These are phyloP conservation scores for Boletellus ananiceps DNA, from an alignment of 768 basidiomycete species.

Conservation along the genomic window DNA sequence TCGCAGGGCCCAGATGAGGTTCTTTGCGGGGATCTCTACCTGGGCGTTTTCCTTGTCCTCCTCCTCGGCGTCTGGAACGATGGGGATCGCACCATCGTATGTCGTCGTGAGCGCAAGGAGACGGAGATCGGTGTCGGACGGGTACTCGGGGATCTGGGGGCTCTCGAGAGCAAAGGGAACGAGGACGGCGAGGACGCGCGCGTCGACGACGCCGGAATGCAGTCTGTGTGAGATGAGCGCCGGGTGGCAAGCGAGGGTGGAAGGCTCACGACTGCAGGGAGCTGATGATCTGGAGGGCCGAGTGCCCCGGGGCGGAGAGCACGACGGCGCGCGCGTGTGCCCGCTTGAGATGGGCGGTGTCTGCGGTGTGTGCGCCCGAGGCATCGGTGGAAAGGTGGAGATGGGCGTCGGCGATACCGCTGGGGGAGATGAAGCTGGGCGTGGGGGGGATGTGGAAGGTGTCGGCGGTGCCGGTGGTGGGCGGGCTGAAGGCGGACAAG, in stretches of 20 bases:
- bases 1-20: conserved; percentile 62
- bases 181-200: conserved; percentile 51
- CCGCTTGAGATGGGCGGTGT: conserved; percentile 36
- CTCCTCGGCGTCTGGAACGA: conserved; percentile 19
- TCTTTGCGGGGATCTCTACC: conserved; percentile 44
- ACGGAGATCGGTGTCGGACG: conserved; percentile 17
- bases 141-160: conserved; percentile 38
- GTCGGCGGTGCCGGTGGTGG: conserved; percentile 63
- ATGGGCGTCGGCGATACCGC: conserved; percentile 62
- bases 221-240: conserved; percentile 14
- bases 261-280: conserved; percentile 37
- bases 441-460: conserved; percentile 65
- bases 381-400: conserved; percentile 41
- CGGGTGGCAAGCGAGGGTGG: background rate
- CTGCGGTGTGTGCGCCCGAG: conserved; percentile 24
- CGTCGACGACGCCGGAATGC: conserved; percentile 14
- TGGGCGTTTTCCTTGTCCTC: conserved; percentile 11
- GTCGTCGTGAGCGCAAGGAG: conserved; percentile 45
- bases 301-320: conserved; percentile 40
- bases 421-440: conserved; percentile 63
- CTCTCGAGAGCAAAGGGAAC: conserved; percentile 59
- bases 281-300: conserved; percentile 37
- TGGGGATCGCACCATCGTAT: conserved; percentile 47
- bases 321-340: conserved; percentile 61
- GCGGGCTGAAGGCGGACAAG: conserved; percentile 69